Evolutionary conservation across 176 grass and related monocot species (phyloP).

Genomic region (Saccharum officinarum): DNA sequence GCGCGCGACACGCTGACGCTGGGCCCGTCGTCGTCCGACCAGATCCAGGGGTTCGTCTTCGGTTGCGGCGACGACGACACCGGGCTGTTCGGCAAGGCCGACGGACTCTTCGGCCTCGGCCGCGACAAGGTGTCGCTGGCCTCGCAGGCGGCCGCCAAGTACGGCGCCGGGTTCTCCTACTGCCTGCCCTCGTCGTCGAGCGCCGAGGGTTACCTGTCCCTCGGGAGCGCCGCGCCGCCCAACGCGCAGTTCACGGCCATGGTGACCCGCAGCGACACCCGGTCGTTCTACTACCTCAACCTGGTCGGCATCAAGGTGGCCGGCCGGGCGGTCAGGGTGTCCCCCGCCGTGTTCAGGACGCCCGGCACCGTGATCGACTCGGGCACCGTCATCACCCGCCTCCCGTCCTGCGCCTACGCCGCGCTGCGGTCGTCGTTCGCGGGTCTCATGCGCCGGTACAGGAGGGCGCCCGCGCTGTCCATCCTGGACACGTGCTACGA

Average conservation of each 20-base stretch:
- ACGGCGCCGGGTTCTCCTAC: conserved; percentile 74
- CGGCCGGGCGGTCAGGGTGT: conserved; percentile 29
- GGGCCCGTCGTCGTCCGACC: neutral
- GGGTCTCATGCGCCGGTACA: conserved; percentile 36
- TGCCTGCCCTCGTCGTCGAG: conserved; percentile 64
- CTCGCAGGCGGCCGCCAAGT: conserved; percentile 61
- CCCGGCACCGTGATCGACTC: conserved; percentile 76
- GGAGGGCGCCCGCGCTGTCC: conserved; percentile 47
- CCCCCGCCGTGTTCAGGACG: conserved; percentile 20
- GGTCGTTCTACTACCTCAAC: conserved; percentile 72
- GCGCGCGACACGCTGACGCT: conserved; percentile 67
- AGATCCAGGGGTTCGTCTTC: conserved; percentile 60
- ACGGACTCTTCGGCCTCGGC: conserved; percentile 72
- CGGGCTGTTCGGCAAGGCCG: conserved; percentile 58
- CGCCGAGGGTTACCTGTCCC: conserved; percentile 52
- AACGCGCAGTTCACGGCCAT: conserved; percentile 65
- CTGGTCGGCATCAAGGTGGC: conserved; percentile 60
- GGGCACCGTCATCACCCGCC: conserved; percentile 81
- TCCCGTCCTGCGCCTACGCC: conserved; percentile 56
- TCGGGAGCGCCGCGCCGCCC: conserved; percentile 31
- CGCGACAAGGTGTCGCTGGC: conserved; percentile 57
- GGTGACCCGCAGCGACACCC: conserved; percentile 21
- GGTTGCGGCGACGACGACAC: conserved; percentile 61
- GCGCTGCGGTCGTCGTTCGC: conserved; percentile 48
- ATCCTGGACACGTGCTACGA: conserved; percentile 93